Base-by-base conservation (phyloP, 495 filamentous ascomycete species). In the Pyronema domesticum region DNA sequence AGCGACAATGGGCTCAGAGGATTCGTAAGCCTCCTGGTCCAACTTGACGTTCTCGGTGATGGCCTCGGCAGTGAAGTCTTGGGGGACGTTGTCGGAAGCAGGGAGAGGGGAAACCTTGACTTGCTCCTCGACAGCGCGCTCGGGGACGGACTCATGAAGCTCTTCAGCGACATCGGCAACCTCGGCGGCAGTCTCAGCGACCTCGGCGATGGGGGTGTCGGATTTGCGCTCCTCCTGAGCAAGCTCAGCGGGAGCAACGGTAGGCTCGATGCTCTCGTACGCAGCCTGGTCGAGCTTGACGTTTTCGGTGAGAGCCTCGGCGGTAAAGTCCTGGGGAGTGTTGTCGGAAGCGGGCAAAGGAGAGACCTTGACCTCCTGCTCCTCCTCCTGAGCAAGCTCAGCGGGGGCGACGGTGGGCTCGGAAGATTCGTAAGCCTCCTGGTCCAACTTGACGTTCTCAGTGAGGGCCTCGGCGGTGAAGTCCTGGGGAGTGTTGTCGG, bases 11-110 rank as follows among this genome's bases (percentile, higher is more conserved):
- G 76, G 65, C 62, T 80, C 81, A 62, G 76, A 77, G 58, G 80
- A 80, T 63, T 94, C 81, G 65, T 95, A 95, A 1, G 83, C 87
- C 60, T 78, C 83, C 66, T 85, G 75, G 64, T 94, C 87, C 11
- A 85, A 76, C 53, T 78, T 84, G 50, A 85, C 85, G 46, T 75
- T 73, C 54, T 70, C 76, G 37, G 75, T 68, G 58, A 76, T 67
- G 37, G 74, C 74, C 58, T 77, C 75, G 19, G 70, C 63, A 18
- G 72, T 74, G 37, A 85, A 53, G 55, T 74, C 68, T 9, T 53
- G 6, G 11, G 86, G 87, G 35, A 93, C 73, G 51, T 83, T 85
- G 33, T 72, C 76, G 19, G 86, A 80, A 39, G 89, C 87, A 8
- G 89, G 89, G 43, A 88, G 71, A 6, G 83, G 82, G 60, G 83